Evolutionary conservation across 768 basidiomycete genomes (phyloP), one percentile per base, ranked within the genome.

Genomic region (Lentinula raphanica): DNA sequence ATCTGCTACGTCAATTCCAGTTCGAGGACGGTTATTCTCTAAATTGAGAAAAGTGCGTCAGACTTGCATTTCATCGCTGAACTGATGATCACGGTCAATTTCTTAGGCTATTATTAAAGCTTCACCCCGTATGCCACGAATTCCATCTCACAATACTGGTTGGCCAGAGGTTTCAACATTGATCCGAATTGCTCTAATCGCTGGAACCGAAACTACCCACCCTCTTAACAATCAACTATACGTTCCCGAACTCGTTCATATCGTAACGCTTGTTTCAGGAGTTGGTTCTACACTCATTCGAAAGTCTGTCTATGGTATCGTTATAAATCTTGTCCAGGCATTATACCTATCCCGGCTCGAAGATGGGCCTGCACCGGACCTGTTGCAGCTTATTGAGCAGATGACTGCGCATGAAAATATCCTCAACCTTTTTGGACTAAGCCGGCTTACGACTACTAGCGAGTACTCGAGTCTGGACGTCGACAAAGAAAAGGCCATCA

Each of bases 101-200:
- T 56, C 21, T 56, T 19, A 91, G 89, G 84, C 85, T 21, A 76
- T 94, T 55, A 84, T 84, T 45, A 91, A 90, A 69, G 83, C 88
- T 3, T 83, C 86, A 29, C 76, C 82, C 8, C 83, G 83, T 60
- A 77, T 83, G 0, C 82, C 87, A 0, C 83, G 76, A 56, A 78
- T 79, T 6, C 76, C 94, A 3, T 74, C 79, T 3, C 86, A 92
- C 44, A 90, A 90, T 67, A 73, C 80, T 2, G 84, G 86, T 60
- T 92, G 90, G 88, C 82, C 79, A 57, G 92, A 94, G 66, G 86
- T 95, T 2, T 87, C 90, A 0, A 87, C 87, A 1, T 75, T 95
- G 36, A 77, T 88, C 38, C 86, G 92, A 4, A 79, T 96, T n/a
- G 77, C 82, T 40, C 79, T 91, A 11, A 79, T 87, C 9, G 83